These are phyloP conservation scores for Trichosporon coremiiforme DNA, from an alignment of 1,284 basidiomycete species.

Conservation along the genomic window DNA sequence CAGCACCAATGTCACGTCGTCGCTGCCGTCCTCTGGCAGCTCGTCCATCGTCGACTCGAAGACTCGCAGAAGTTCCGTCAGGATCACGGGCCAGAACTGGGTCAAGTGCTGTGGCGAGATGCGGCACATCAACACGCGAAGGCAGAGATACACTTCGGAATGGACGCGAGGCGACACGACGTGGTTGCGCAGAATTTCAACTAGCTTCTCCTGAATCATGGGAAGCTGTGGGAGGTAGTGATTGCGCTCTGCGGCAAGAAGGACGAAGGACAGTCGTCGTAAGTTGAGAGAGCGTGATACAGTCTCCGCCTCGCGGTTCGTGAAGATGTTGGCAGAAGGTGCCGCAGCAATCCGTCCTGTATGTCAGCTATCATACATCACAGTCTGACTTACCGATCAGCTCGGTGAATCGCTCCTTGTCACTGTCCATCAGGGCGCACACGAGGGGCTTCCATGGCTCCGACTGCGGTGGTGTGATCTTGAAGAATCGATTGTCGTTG, in stretches of 20 bases:
- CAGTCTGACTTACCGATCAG: conserved; percentile 65
- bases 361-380: conserved; percentile 5
- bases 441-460: conserved; percentile 76
- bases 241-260: conserved; percentile 85
- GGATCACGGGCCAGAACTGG: conserved; percentile 94
- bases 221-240: conserved; percentile 88
- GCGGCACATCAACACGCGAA: conserved; percentile 88
- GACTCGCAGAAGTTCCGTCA: conserved; percentile 79
- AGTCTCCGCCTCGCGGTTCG: conserved; percentile 92
- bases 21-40: conserved; percentile 68
- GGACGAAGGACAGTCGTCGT: conserved; percentile 79
- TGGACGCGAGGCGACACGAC: conserved; percentile 81
- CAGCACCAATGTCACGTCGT: conserved; percentile 77
- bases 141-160: conserved; percentile 88
- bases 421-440: conserved; percentile 76
- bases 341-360: conserved; percentile 78
- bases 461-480: conserved; percentile 59
- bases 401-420: conserved; percentile 84
- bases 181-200: conserved; percentile 80
- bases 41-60: conserved; percentile 61
- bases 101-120: conserved; percentile 86
- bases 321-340: conserved; percentile 93
- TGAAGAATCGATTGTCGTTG: conserved; percentile 85
- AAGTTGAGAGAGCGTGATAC: conserved; percentile 83
- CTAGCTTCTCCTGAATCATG: conserved; percentile 91